Evolutionary conservation across 306 rosid species (phyloP).

Genomic region (Cucurbita pepo): DNA sequence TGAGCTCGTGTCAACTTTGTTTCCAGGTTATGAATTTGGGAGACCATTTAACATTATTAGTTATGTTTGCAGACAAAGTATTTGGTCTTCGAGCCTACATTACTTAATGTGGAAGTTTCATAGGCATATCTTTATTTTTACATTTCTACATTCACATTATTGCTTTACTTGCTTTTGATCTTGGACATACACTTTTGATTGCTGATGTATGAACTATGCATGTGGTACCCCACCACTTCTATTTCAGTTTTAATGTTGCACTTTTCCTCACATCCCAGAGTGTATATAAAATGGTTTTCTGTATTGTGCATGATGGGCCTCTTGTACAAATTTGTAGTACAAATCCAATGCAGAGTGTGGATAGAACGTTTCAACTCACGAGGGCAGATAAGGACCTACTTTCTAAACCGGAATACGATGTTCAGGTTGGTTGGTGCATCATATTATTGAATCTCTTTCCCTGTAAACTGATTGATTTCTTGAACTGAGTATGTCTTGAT

Average conservation of each 20-base stretch:
- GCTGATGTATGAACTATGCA: neutral
- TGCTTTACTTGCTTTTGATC: neutral
- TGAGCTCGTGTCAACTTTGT: neutral
- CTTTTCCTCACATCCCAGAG: neutral
- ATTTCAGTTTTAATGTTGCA: neutral
- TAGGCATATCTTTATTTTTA: neutral
- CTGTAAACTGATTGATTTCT: neutral
- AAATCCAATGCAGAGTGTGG: conserved; percentile 78
- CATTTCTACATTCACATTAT: neutral
- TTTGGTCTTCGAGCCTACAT: neutral
- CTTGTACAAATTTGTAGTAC: conserved; percentile 30
- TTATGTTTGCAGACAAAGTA: neutral
- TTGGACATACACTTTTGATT: neutral
- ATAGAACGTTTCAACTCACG: conserved; percentile 66
- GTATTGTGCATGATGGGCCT: neutral
- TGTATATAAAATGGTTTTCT: neutral
- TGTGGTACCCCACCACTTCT: neutral
- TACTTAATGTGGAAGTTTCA: neutral
- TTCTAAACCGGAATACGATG: conserved; percentile 60
- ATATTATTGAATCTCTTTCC: conserved; percentile 2
- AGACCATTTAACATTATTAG: neutral
- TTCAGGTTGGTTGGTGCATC: conserved; percentile 55
- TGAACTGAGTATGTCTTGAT: neutral
- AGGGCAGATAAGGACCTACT: conserved; percentile 64
- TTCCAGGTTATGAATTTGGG: neutral